Evolutionary conservation across 1,139 yeast species (phyloP), one percentile per base, ranked within the genome.

Genomic region (Arxiozyma heterogenica): DNA sequence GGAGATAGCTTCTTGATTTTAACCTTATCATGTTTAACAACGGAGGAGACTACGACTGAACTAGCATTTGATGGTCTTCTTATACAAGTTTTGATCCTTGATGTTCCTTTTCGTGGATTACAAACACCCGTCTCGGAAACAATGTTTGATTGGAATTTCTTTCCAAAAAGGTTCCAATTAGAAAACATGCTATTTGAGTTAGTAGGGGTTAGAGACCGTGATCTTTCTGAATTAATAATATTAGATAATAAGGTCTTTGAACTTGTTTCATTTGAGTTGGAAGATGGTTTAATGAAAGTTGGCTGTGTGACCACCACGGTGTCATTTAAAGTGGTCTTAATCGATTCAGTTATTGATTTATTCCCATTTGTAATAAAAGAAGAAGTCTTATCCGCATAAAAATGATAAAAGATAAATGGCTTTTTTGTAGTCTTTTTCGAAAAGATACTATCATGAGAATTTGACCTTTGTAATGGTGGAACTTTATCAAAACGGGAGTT

Each of bases 391-490:
- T 48, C 47, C 45, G 48, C 18, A 11, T n/a, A 25, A 38, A 53
- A 54, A 11, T 22, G 49, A 42, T 41, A 49, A 46, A 45, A 48
- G 34, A 34, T 41, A 25, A 54, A 44, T n/a, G 53, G 57, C 51
- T 51, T 53, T 39, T 22, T 38, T 34, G 22, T 1, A 17, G 46
- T 20, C 41, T 57, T 60, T 5, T 47, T 54, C 1, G 69, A 66
- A 22, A 72, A 62, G 1, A 73, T 64, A 58, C 76, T 72, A 54
- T 73, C 76, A 57, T 71, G 72, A 1, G 76, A 73, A 43, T 65
- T 68, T 44, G 66, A 68, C 51, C 67, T 66, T 52, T 69, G 55
- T n/a, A 71, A 50, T 5, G 63, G 64, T 38, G 59, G 59, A 17
- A 57, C 52, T 8, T 61, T 58, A 23, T 53, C 56, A 38, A 59